Conservation (phyloP, 2,329 filamentous ascomycete genomes). For the Fusarium sp. region DNA sequence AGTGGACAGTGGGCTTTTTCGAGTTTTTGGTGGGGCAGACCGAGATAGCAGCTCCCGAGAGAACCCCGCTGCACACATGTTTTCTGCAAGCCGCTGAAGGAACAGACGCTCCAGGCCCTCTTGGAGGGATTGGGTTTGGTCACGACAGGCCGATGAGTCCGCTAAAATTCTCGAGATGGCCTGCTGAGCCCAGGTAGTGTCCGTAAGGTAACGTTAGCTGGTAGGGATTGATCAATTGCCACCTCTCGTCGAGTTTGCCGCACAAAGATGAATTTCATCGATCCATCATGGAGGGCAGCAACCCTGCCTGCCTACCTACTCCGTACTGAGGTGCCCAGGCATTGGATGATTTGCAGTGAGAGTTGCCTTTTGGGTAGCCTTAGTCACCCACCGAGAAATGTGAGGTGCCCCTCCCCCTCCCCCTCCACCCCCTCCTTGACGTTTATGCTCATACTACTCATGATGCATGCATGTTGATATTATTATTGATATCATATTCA, state of each 20-base stretch:
- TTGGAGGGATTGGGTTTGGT: conserved; percentile 28
- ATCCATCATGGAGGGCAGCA: conserved; percentile 42
- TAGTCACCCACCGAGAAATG: conserved; percentile 27
- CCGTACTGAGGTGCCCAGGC: no score
- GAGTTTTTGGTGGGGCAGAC: conserved; percentile 30
- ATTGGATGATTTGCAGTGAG: not conserved
- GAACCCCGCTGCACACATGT: conserved; percentile 29
- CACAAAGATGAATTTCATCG: conserved; percentile 33
- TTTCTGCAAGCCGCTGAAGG: conserved; percentile 24
- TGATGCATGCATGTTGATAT: not conserved
- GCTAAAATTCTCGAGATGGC: conserved; percentile 37
- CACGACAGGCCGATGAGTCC: conserved; percentile 40
- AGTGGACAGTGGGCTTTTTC: conserved; percentile 37
- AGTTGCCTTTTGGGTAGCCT: conserved; percentile 1
- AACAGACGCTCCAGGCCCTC: conserved; percentile 41
- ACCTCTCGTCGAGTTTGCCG: conserved; percentile 24
- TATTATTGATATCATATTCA: not conserved
- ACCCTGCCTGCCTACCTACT: no score
- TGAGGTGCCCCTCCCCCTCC: no score
- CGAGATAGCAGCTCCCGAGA: conserved; percentile 1
- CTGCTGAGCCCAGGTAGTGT: conserved; percentile 30
- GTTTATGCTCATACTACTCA: conserved; percentile 6
- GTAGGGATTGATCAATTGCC: conserved; percentile 23
- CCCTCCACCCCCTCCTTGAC: conserved; percentile 17
- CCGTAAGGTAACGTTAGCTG: no score